phyloP scores from a whole-genome alignment of 2,329 filamentous ascomycete species.

The Nemania sp. region DNA sequence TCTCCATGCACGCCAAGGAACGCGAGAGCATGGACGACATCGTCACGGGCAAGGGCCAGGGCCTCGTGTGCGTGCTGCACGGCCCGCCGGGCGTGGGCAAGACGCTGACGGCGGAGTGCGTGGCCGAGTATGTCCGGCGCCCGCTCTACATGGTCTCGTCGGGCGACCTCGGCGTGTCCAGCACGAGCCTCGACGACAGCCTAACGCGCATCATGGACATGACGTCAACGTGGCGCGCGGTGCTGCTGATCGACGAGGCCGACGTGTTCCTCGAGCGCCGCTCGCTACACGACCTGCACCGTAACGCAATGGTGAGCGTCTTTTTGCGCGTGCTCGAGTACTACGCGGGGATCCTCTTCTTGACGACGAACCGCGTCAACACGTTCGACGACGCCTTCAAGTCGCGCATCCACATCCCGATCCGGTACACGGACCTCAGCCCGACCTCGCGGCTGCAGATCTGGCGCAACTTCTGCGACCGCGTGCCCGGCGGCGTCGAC shows the following conservation, averaged over 20 bases:
- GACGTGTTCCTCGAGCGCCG: slow-evolving; percentile 46
- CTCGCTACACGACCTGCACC: slow-evolving; percentile 23
- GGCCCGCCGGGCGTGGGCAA: slow-evolving; percentile 53
- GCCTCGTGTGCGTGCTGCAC: slow-evolving; percentile 51
- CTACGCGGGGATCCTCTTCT: slow-evolving; percentile 33
- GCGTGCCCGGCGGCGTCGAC: slow-evolving; percentile 32
- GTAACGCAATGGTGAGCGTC: slow-evolving; percentile 33
- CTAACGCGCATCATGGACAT: slow-evolving; percentile 44
- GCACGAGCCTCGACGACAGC: slow-evolving; percentile 32
- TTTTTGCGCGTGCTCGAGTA: slow-evolving; percentile 34
- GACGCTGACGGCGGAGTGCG: slow-evolving; percentile 44
- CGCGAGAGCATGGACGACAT: slow-evolving; percentile 28
- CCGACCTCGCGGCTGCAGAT: slow-evolving; percentile 30
- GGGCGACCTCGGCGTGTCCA: slow-evolving; percentile 39
- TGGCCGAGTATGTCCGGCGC: slow-evolving; percentile 43
- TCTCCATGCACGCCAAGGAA: slow-evolving; percentile 24
- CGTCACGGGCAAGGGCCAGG: slow-evolving; percentile 38
- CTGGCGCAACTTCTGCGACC: slow-evolving; percentile 37
- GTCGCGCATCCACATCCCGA: slow-evolving; percentile 34
- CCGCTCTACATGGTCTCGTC: slow-evolving; percentile 44
- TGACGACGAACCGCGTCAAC: slow-evolving; percentile 32
- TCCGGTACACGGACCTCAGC: slow-evolving; percentile 32
- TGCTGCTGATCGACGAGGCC: slow-evolving; percentile 43
- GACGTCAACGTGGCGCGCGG: slow-evolving; percentile 46
- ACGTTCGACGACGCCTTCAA: slow-evolving; percentile 33